Conservation (phyloP, 208 protist genomes). For the Tritrichomonas foetus region DNA sequence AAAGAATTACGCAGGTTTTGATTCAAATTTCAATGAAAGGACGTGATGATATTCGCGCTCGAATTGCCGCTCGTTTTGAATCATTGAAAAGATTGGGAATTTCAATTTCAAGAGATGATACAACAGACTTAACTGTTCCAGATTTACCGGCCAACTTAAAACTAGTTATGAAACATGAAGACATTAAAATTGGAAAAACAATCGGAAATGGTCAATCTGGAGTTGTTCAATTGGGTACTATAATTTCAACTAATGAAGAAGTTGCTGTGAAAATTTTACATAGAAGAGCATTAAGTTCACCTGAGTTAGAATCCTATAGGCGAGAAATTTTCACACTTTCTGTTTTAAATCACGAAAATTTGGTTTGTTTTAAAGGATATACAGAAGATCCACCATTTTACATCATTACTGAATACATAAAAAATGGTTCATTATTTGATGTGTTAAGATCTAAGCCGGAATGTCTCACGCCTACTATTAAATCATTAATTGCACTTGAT, state of each 20-base stretch:
- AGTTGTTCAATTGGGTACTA: neutral
- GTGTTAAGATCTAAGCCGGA: neutral
- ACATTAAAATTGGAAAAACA: neutral
- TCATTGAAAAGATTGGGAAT: neutral
- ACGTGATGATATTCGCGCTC: neutral
- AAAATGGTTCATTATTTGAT: neutral
- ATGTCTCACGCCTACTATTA: neutral
- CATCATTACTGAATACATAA: neutral
- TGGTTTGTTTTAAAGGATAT: neutral
- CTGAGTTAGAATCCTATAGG: neutral
- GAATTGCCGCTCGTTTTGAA: neutral
- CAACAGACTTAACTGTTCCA: neutral
- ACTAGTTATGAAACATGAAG: neutral
- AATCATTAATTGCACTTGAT: neutral
- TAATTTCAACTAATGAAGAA: neutral
- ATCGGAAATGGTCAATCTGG: neutral
- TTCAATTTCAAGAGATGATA: neutral
- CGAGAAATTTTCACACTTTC: neutral
- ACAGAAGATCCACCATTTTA: neutral
- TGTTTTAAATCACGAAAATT: neutral
- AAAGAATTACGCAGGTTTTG: neutral
- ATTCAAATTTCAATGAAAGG: neutral
- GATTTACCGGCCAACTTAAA: neutral
- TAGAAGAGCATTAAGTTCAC: neutral
- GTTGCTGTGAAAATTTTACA: neutral